Evolutionary conservation across 2,329 filamentous ascomycete species (phyloP), one percentile per base, ranked within the genome.

Genomic region (Aspergillus clavatus): DNA sequence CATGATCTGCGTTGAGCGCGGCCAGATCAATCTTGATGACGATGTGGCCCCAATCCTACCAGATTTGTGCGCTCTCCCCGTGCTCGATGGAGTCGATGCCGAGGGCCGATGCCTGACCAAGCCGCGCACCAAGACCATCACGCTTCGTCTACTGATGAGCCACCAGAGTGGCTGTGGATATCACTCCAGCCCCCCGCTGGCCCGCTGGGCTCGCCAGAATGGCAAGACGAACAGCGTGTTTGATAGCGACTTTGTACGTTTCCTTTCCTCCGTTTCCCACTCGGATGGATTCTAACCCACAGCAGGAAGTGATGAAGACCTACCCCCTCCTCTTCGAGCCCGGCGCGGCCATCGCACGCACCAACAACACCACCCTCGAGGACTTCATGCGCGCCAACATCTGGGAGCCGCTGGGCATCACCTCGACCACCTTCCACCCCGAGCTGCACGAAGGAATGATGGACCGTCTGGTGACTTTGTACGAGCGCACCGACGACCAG

Each of bases 1-100:
- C 0, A 54, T 81, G 31, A 74, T 78, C 43, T 68, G 72, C 33
- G 74, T 80, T 1, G 76, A 80, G 29, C 65, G 71, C 16, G 75
- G 74, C 0, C 56, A 71, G 2, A 52, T 79, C 1, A 52, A 56
- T 1, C 62, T 79, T 0, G 67, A 72, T 8, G 69, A 68, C 5
- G 71, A 78, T 43, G 53, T 79, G 0, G 59, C 65, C 0, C 16
- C 48, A 0, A 26, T 75, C 2, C 59, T 74, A 2, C 31, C 31
- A 5, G 31, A 35, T 10, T 5, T 35, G 16, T 8, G 14, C 5
- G 8, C 31, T 8, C 31, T 18, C 8, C 14, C 14, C 14, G 31
- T 35, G 7, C 31, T 35, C 2, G 8, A 8, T 35, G 16, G 31
- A 4, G 10, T 42, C 21, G 28, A 42, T 16, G 24, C 14, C 5